These are phyloP conservation scores for Mycena leptocephala DNA, from an alignment of 768 basidiomycete genomes.

Conservation along the genomic window DNA sequence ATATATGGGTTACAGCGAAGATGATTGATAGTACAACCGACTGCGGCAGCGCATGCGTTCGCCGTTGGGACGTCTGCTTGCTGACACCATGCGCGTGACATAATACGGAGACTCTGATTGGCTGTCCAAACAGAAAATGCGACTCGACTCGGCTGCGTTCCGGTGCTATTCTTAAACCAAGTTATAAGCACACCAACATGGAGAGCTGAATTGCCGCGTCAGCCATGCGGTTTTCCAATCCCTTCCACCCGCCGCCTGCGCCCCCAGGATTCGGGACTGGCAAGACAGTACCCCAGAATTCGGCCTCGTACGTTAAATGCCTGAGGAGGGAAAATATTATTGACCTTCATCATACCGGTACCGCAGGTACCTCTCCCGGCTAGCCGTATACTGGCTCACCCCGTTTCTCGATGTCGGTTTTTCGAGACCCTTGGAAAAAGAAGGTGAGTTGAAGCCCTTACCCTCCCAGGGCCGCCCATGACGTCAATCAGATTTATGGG, in stretches of 20 bases:
- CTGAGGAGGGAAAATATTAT: background rate
- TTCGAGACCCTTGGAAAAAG: constrained; percentile 70
- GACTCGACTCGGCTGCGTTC: background rate
- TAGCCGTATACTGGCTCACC: constrained; percentile 69
- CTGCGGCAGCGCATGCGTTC: too few relatives aligned
- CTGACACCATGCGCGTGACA: background rate
- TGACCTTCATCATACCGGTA: background rate
- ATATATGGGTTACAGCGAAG: too few relatives aligned
- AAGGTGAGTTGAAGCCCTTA: constrained; percentile 55
- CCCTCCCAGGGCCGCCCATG: background rate
- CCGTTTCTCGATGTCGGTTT: constrained; percentile 73
- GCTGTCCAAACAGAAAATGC: background rate
- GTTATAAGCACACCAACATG: background rate
- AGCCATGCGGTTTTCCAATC: constrained; percentile 28
- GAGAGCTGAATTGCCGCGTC: background rate
- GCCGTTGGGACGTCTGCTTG: background rate
- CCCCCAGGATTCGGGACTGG: constrained; percentile 40
- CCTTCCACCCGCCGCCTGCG: constrained; percentile 39
- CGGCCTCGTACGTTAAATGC: constrained; percentile 56
- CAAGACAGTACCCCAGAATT: constrained; percentile 37
- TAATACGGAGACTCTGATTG: background rate
- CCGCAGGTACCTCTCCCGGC: constrained; percentile 60
- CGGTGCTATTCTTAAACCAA: background rate
- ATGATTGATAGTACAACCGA: too few relatives aligned
- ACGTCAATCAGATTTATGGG: constrained; percentile 66